Evolutionary conservation across 257 asterid genomes (phyloP).

Genomic region (Primulina tabacum): DNA sequence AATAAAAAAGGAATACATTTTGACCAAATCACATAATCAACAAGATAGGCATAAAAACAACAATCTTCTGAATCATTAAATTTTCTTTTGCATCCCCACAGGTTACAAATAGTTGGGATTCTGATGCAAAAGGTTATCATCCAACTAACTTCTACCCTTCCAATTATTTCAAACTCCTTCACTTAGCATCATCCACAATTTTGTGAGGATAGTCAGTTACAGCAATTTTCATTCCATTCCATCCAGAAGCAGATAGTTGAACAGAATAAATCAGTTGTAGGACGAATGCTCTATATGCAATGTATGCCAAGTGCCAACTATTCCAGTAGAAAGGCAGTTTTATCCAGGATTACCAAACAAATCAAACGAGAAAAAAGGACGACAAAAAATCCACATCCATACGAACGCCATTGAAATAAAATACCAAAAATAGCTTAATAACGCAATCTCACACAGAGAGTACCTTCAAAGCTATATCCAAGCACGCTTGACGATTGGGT

Average conservation of each 20-base stretch:
- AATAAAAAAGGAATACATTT: background rate
- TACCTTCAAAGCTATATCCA: conserved; percentile 95
- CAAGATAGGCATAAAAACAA: background rate
- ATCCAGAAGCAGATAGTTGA: conserved; percentile 16
- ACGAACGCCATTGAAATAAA: conserved; percentile 11
- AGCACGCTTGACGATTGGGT: conserved; percentile 72
- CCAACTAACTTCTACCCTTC: background rate
- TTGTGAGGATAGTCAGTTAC: conserved; percentile 1
- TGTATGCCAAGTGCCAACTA: background rate
- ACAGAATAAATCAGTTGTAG: background rate
- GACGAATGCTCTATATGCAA: conserved; percentile 3
- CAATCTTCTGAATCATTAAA: conserved; percentile 4
- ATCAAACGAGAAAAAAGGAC: conserved; percentile 14
- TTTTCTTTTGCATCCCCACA: background rate
- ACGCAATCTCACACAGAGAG: conserved; percentile 20
- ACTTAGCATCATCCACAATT: background rate
- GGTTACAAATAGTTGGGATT: background rate
- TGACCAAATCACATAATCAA: conserved; percentile 1
- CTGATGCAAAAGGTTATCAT: background rate
- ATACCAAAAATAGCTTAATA: conserved; percentile 17
- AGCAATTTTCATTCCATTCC: background rate
- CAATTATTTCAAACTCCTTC: conserved; percentile 12
- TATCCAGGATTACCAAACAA: background rate
- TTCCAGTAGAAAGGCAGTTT: conserved; percentile 1
- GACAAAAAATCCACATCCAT: background rate